phyloP scores from a whole-genome alignment of 202 grass and related monocot genomes.

The Setaria italica region DNA sequence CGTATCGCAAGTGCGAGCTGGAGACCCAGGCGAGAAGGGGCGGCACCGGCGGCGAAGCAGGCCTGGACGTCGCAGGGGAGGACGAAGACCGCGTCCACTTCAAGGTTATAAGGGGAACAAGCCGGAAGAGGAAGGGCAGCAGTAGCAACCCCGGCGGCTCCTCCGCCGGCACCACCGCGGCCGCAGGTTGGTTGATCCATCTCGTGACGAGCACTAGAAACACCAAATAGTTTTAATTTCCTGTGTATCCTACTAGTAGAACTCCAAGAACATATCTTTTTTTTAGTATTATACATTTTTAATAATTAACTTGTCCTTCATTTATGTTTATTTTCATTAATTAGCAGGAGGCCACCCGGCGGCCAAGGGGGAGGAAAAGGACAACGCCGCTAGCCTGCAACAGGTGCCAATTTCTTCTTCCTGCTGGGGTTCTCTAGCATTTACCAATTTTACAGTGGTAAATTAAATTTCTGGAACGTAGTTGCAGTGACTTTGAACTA shows the following conservation, averaged over 20 bases:
- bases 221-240: no score
- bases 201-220: no score
- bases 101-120: background rate
- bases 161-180: background rate
- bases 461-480: background rate
- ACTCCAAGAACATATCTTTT: no score
- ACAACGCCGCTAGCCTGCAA: background rate
- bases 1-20: background rate
- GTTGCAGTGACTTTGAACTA: background rate
- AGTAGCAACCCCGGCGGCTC: no score
- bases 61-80: background rate
- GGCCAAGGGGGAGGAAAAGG: background rate
- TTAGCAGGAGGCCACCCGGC: background rate
- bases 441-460: background rate
- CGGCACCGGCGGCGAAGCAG: no score
- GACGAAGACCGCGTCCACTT: slow-evolving; percentile 6
- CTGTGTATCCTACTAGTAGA: no score
- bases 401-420: background rate
- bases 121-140: slow-evolving; percentile 6
- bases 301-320: no score
- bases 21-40: background rate
- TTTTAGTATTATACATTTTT: no score
- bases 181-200: background rate
- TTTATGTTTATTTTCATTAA: no score
- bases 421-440: background rate